Base-by-base conservation (phyloP, 371 early-diverging fungal genomes). In the Thermomucor indicae-seudaticae region DNA sequence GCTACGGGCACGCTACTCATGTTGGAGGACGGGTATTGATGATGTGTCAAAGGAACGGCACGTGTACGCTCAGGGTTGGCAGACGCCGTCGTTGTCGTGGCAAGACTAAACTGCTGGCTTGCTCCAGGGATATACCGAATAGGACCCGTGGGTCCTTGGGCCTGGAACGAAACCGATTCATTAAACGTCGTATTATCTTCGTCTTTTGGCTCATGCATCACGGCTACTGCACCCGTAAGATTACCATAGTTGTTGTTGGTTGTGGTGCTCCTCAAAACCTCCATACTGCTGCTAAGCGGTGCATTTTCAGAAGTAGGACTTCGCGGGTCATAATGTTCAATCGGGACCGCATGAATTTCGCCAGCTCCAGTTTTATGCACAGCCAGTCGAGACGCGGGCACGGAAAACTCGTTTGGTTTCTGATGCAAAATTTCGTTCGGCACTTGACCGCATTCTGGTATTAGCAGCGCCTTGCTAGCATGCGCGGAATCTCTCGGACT, bases 401-500 rank as follows among this genome's bases (percentile, higher is more conserved):
- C 25, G 6, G 72, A 67, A 28, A 65, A 65, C 32, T 73, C 67
- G 34, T 73, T 73, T 14, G 74, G 74, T 24, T 73, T 73, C 27
- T 73, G 74, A 17, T 51, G 47, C 3, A 55, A 42, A 7, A 67
- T 56, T 30, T 70, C 70, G 32, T 70, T 67, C 2, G 70, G 74
- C 14, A 62, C 50, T 43, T 70, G 74, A 6, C 49, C 49, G 17
- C 38, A 25, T n/a, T 34, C 27, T 20, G 20, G 62, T 28, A 28
- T 49, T 19, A 55, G 20, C 3, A 43, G 25, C 10, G 22, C 53
- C 34, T 68, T 68, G 29, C 62, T 65, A 47, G 57, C 53, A 20
- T 42, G 63, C 19, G 47, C 30, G 17, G 67, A 67, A 23, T 42
- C 47, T 30, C 60, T 63, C 11, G 22, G 19, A 16, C 34, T 34